Conservation (phyloP, 495 filamentous ascomycete species). For the Trichocladium uniseriatum region DNA sequence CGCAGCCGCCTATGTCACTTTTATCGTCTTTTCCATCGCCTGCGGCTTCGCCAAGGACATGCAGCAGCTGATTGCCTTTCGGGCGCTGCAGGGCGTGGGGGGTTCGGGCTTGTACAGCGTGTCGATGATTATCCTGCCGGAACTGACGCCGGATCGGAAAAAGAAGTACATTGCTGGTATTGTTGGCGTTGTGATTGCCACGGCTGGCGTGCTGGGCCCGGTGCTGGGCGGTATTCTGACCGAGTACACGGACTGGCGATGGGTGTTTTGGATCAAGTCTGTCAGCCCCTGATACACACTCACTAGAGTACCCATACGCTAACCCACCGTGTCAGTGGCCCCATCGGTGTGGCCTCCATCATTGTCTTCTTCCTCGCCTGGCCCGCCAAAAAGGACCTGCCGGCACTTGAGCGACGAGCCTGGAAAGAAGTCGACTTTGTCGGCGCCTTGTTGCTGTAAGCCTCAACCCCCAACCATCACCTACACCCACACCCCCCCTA, state of each 20-base stretch:
- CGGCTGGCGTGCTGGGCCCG: slow-evolving; percentile 43
- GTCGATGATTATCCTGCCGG: slow-evolving; percentile 43
- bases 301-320: slow-evolving; percentile 6
- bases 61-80: slow-evolving; percentile 37
- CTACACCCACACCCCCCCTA: not conserved
- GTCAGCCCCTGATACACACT: not conserved
- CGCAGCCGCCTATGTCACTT: slow-evolving; percentile 39
- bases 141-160: slow-evolving; percentile 36
- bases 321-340: slow-evolving; percentile 26
- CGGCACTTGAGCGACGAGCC: slow-evolving; percentile 21
- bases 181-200: slow-evolving; percentile 25
- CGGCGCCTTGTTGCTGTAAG: slow-evolving; percentile 43
- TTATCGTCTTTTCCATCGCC: slow-evolving; percentile 45
- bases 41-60: slow-evolving; percentile 41
- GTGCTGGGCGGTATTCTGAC: slow-evolving; percentile 56
- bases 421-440: slow-evolving; percentile 46
- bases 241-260: slow-evolving; percentile 52
- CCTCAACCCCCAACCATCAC: not conserved
- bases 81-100: slow-evolving; percentile 38
- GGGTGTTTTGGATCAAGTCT: slow-evolving; percentile 61
- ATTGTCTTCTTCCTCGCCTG: slow-evolving; percentile 41
- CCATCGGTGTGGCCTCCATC: slow-evolving; percentile 41
- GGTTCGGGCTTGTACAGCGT: slow-evolving; percentile 33
- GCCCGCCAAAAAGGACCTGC: slow-evolving; percentile 30
- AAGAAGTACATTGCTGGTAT: slow-evolving; percentile 28